Conservation (phyloP, 495 filamentous ascomycete species). For the Penicillium desertorum region DNA sequence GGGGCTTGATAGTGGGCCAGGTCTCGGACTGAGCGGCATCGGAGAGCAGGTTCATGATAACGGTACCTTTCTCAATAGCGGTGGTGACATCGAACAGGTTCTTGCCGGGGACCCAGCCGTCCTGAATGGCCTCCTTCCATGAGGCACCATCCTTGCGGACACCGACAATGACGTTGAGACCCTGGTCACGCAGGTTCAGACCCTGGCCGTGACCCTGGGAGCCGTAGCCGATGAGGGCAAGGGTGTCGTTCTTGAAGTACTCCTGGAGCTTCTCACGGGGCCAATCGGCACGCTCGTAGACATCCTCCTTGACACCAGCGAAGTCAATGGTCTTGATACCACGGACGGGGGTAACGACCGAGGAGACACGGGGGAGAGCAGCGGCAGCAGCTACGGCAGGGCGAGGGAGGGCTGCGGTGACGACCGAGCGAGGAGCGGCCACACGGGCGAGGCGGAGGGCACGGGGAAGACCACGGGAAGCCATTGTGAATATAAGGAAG, state of each 20-base stretch:
- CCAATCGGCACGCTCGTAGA: slow-evolving; percentile 98
- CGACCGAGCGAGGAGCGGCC: slow-evolving; percentile 56
- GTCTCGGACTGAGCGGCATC: slow-evolving; percentile 98
- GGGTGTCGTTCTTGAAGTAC: slow-evolving; percentile 99
- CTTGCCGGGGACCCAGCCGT: slow-evolving; percentile 97
- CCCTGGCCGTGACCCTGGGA: slow-evolving; percentile 99
- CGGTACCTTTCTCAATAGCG: slow-evolving; percentile 88
- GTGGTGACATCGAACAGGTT: slow-evolving; percentile 97
- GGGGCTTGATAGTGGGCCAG: slow-evolving; percentile 96
- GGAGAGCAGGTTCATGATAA: slow-evolving; percentile 98
- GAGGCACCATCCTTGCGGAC: slow-evolving; percentile 97
- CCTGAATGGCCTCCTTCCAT: slow-evolving; percentile 94
- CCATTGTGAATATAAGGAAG: slow-evolving; percentile 63
- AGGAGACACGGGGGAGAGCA: slow-evolving; percentile 47
- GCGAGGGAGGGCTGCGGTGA: slow-evolving; percentile 45
- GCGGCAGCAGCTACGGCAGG: slow-evolving; percentile 42
- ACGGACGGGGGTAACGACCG: slow-evolving; percentile 52
- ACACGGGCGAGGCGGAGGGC: slow-evolving; percentile 77
- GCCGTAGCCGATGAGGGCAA: slow-evolving; percentile 98
- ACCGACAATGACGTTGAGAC: slow-evolving; percentile 96
- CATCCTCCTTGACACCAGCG: slow-evolving; percentile 85
- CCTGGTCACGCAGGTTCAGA: slow-evolving; percentile 98
- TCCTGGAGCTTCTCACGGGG: slow-evolving; percentile 97
- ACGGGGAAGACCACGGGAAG: slow-evolving; percentile 78
- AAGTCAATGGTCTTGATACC: slow-evolving; percentile 70